phyloP scores from a whole-genome alignment of 768 basidiomycete genomes.

The Strobilomyces echinocephalus region DNA sequence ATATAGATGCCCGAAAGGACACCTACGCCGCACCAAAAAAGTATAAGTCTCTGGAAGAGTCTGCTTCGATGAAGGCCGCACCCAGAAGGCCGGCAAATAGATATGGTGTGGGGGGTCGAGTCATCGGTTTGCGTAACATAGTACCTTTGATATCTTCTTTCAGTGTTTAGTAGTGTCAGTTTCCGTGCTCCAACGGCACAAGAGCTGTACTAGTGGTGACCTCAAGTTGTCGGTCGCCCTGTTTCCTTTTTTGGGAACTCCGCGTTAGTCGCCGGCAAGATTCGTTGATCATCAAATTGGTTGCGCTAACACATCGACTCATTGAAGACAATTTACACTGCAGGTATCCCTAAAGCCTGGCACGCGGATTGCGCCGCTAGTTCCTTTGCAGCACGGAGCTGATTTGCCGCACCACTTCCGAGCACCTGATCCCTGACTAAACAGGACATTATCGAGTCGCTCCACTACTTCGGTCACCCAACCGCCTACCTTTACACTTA shows the following conservation, averaged over 20 bases:
- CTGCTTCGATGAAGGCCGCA: constrained; percentile 20
- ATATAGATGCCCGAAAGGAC: constrained; percentile 62
- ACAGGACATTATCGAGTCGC: constrained; percentile 1
- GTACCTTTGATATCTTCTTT: neutral
- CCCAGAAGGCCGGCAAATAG: constrained; percentile 56
- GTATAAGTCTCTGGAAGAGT: neutral
- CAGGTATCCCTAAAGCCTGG: constrained; percentile 24
- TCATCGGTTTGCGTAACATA: constrained; percentile 10
- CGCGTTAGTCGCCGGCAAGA: constrained; percentile 14
- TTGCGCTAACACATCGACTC: constrained; percentile 1
- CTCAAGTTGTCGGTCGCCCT: constrained; percentile 4
- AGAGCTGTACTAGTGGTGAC: neutral
- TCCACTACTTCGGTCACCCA: neutral
- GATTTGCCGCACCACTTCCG: constrained; percentile 42
- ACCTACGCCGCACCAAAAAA: constrained; percentile 34
- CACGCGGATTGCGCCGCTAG: constrained; percentile 44
- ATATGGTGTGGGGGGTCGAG: constrained; percentile 45
- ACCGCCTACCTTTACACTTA: constrained; percentile 51
- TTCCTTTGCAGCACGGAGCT: constrained; percentile 46
- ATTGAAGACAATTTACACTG: constrained; percentile 3
- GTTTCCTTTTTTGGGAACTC: constrained; percentile 25
- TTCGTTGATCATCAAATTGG: neutral
- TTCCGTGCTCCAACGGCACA: no score
- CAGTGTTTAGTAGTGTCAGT: neutral
- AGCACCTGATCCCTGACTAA: constrained; percentile 45